These are phyloP conservation scores for Fomitopsis schrenkii DNA, from an alignment of 1,284 basidiomycete genomes.

Conservation along the genomic window DNA sequence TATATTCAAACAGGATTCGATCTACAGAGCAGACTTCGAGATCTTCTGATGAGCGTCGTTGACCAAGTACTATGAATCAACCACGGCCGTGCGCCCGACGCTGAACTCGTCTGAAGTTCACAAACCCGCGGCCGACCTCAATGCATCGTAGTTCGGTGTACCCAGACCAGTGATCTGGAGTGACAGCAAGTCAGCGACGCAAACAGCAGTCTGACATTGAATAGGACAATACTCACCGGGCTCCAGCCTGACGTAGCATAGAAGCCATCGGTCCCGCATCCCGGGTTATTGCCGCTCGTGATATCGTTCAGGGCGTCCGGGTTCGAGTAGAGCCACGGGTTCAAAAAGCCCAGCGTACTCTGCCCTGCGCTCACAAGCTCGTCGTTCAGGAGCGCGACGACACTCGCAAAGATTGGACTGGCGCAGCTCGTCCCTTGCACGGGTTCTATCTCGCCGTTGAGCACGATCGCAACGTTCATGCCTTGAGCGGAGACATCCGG, in stretches of 20 bases:
- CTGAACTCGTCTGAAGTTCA: background rate
- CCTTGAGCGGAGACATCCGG: slow-evolving; percentile 29
- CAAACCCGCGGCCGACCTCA: slow-evolving; percentile 2
- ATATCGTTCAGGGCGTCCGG: slow-evolving; percentile 19
- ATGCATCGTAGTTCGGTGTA: slow-evolving; percentile 21
- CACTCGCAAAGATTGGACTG: slow-evolving; percentile 47
- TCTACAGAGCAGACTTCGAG: too few relatives aligned
- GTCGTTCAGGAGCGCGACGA: slow-evolving; percentile 56
- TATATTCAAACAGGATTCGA: too few relatives aligned
- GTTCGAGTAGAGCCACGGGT: slow-evolving; percentile 36
- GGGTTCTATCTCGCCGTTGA: slow-evolving; percentile 29
- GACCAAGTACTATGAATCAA: too few relatives aligned
- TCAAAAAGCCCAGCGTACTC: slow-evolving; percentile 43
- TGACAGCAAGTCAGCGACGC: background rate
- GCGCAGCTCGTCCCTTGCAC: slow-evolving; percentile 48
- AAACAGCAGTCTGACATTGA: background rate
- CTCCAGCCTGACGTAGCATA: slow-evolving; percentile 33
- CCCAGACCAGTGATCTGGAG: slow-evolving; percentile 21
- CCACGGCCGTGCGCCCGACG: too few relatives aligned
- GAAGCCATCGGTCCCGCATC: slow-evolving; percentile 34
- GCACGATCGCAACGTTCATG: slow-evolving; percentile 25
- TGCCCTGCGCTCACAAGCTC: slow-evolving; percentile 40
- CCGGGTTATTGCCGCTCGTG: slow-evolving; percentile 16
- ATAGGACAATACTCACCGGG: slow-evolving; percentile 16
- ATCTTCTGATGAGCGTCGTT: too few relatives aligned